Conservation (phyloP, 495 filamentous ascomycete species). For the Penicillium mononematosum region DNA sequence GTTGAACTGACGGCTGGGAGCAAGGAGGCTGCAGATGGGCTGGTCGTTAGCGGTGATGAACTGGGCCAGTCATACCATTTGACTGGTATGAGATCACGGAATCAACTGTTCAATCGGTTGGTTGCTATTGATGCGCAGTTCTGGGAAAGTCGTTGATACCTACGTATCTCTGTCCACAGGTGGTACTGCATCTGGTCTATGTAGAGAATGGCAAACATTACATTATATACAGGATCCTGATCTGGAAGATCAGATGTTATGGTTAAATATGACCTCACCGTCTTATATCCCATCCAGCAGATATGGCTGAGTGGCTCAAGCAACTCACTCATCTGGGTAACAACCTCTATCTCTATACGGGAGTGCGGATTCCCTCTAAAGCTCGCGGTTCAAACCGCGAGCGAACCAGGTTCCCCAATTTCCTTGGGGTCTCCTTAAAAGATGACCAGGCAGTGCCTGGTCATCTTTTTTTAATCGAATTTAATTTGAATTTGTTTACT, state of each 20-base stretch:
- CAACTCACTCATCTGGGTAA: background rate
- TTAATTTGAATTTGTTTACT: background rate
- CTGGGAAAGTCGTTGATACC: constrained; percentile 74
- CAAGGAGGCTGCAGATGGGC: constrained; percentile 73
- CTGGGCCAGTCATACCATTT: constrained; percentile 55
- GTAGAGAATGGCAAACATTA: background rate
- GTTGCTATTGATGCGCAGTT: constrained; percentile 81
- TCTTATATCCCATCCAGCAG: background rate
- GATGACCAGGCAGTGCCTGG: background rate
- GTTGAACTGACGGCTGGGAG: constrained; percentile 74
- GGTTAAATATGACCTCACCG: background rate
- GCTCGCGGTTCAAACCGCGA: background rate
- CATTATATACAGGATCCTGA: background rate
- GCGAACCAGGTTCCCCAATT: background rate
- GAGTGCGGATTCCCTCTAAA: background rate
- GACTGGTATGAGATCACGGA: constrained; percentile 70
- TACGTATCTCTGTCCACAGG: constrained; percentile 37
- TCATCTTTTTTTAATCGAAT: background rate
- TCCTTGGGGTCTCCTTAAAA: background rate
- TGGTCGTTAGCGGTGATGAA: constrained; percentile 61
- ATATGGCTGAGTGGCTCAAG: background rate
- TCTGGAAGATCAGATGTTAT: background rate
- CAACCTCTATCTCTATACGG: no score
- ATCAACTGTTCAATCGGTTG: constrained; percentile 84
- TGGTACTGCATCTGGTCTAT: background rate